Base-by-base conservation (phyloP, 345 rosid species). In the Kandelia obovata region DNA sequence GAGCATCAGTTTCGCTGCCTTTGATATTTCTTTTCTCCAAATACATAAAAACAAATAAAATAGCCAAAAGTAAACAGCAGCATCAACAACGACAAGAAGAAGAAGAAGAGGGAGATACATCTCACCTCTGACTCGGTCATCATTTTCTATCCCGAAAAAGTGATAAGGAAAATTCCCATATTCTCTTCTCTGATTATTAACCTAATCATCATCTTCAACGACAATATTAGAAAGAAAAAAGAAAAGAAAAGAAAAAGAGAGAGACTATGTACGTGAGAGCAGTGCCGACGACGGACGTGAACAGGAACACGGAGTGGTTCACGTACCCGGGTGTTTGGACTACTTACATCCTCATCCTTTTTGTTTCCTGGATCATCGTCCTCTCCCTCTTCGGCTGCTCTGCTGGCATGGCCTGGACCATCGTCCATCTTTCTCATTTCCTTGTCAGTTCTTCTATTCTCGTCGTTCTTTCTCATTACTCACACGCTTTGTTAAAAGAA, bases 241-340 rank as follows among this genome's bases (percentile, higher is more conserved):
- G 3, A 43, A 3, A 43, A 13, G 3, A 39, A 11, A 39, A 56
- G 6, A 21, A 19, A 49, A 28, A 28, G 30, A 28, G 28, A 30
- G 59, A 21, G 32, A 25, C 19, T 4, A 71, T 91, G 91, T 91
- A 91, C 72, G 95, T 89, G 7, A 74, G 80, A 74, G 92, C 95
- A 27, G 77, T 66, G 73, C 87, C 92, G 65, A 67, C 97, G 73
- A 77, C 92, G 77, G 97, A 91, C 86, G 81, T 91, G 83, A 91
- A 91, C 75, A 72, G 76, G 86, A 91, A 91, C 77, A 91, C 95
- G 31, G 97, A 85, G 78, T 90, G 90, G 96, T 88, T 90, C 86
- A 85, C 86, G 64, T 90, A 88, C 68, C 92, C 92, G 0, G 97
- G 97, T 0, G 97, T 89, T 0, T 91, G 95, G 95, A 87, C 95